Base-by-base conservation (phyloP, 169 alveolate genomes). In the Babesia caballi region DNA sequence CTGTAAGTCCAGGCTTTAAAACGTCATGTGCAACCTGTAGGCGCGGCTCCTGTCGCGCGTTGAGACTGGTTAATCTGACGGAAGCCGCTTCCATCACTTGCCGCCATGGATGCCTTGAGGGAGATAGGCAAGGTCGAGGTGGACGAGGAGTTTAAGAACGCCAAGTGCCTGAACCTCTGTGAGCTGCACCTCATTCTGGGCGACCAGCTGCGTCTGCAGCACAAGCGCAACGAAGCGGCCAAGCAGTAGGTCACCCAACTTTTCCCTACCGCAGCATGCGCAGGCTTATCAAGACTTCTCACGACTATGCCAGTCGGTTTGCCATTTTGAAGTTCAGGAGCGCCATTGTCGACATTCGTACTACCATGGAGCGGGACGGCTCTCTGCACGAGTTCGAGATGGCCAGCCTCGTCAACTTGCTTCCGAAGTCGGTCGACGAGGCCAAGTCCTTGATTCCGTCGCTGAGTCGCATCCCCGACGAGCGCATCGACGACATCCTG, bases 351-450 rank as follows among this genome's bases (percentile, higher is more conserved):
- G 89, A 88, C 60, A 78, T 91, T 42, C 78, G 95, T 83, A 89
- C 85, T 19, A 91, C 93, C 8, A 78, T 93, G 19, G 96, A 93
- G 54, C 80, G 95, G 30, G 92, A 90, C 12, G 94, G 94, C 5
- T 90, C 88, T 23, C 67, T 93, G 28, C 95, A 93, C 60, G 95
- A 91, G 78, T 93, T 82, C 69, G 96, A 93, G 70, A 90, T 91
- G 82, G 95, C 96, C 49, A 77, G 89, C 77, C 44, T 93, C 69
- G 96, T 93, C 15, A 91, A 93, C 56, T 76, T 93, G 25, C 73
- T 93, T 21, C 96, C 96, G 25, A 91, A 90, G 56, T 86, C 96
- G 4, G 88, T 87, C 2, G 93, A 89, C 56, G 96, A 93, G 52
- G 95, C 96, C n/a, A 90, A 80, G 41, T 80, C 88, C 17, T 72